phyloP scores from a whole-genome alignment of 2,329 filamentous ascomycete species.

The Aspergillus clavatus region DNA sequence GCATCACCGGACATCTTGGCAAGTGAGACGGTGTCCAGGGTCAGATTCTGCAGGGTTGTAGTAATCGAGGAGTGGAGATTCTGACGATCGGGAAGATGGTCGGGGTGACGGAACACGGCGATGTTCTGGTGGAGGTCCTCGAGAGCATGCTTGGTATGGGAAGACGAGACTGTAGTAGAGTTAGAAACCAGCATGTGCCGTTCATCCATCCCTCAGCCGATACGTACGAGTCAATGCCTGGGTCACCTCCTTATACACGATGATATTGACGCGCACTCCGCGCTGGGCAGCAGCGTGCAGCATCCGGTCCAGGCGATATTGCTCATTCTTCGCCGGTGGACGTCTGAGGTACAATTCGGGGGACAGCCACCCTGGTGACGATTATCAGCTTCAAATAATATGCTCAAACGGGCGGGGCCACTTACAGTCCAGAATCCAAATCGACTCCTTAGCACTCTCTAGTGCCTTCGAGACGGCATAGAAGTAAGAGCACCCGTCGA shows the following conservation, averaged over 20 bases:
- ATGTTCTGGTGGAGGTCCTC: constrained; percentile 79
- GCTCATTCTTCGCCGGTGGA: constrained; percentile 73
- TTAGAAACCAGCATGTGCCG: not conserved
- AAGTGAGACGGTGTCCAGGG: constrained; percentile 50
- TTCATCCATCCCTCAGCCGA: constrained; percentile 15
- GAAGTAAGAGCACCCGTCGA: constrained; percentile 80
- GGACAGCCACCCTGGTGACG: constrained; percentile 64
- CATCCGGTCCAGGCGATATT: constrained; percentile 79
- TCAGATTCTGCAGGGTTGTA: constrained; percentile 52
- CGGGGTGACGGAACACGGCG: constrained; percentile 82
- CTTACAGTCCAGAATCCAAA: constrained; percentile 77
- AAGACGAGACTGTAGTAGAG: constrained; percentile 50
- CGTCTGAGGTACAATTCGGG: constrained; percentile 82
- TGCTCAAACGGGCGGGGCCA: not conserved
- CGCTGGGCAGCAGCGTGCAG: constrained; percentile 75
- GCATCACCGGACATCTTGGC: constrained; percentile 67
- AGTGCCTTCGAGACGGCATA: constrained; percentile 77
- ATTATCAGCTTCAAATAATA: constrained; percentile 9
- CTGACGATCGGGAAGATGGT: constrained; percentile 72
- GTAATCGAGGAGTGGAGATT: constrained; percentile 58
- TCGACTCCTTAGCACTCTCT: constrained; percentile 68
- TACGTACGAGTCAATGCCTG: constrained; percentile 72
- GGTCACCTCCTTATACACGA: constrained; percentile 88
- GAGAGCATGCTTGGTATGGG: constrained; percentile 74
- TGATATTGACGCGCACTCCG: constrained; percentile 77